Base-by-base conservation (phyloP, 768 basidiomycete genomes). In the Russula emetica region DNA sequence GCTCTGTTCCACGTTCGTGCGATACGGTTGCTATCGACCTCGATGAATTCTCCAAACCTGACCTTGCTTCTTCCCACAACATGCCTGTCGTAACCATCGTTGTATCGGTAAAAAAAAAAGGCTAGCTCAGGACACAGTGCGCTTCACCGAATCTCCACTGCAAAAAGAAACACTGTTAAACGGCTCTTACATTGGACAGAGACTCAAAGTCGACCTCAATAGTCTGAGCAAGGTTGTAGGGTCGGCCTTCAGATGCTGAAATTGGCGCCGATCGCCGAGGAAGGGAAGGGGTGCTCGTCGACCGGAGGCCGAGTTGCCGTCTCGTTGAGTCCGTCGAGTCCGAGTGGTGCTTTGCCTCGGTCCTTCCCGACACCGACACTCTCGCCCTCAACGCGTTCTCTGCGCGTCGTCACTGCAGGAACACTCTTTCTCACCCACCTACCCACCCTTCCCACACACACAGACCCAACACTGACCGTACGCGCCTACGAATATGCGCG, bases 401-500 rank as follows among this genome's bases (percentile, higher is more conserved):
- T 90, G 20, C 86, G 90, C 52, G 83, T 93, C 28, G 82, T 93
- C 47, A 87, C 88, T 2, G 85, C 86, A 14, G 91, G 91, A 16
- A 89, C 91, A 11, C 80, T 94, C 45, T 93, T 93, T 71, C 74
- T 88, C 50, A 90, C 88, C 6, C 85, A 92, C 72, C 85, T 84
- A 0, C 80, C 93, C 55, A 77, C 78, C 44, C 69, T 93, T 3
- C 83, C 84, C 24, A 72, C 78, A 16, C 82, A 88, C 63, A 88
- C 89, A 1, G 72, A 72, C 14, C 84, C 85, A 1, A 77, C 79
- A 13, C 79, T 80, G 8, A 85, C 81, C 1, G 72, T 83, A 2
- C 86, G 91, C 51, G 90, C 91, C 0, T 85, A 90, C 69, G 83
- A 86, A 3, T 88, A 92, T 4, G 73, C 80, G 47, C 83, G 84